Conservation (phyloP, 2,329 filamentous ascomycete species). For the Penicillium sp. region DNA sequence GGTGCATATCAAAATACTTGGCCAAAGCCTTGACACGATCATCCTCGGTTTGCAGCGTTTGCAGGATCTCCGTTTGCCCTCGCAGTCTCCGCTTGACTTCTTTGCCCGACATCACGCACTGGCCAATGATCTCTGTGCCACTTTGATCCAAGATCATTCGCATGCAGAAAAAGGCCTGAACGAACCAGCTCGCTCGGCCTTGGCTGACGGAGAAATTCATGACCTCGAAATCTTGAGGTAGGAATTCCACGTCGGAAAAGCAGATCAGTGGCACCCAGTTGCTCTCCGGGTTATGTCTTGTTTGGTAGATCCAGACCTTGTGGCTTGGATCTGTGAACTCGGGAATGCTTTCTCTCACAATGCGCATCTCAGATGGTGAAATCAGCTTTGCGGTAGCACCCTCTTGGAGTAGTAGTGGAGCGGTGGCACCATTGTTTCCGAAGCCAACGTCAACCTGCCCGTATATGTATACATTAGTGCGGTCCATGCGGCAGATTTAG, state of each 20-base stretch:
- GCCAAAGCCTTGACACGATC: slow-evolving; percentile 55
- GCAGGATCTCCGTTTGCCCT: slow-evolving; percentile 51
- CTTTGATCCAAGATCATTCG: slow-evolving; percentile 55
- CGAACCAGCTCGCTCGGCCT: slow-evolving; percentile 54
- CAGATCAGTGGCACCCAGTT: slow-evolving; percentile 63
- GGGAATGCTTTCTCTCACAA: slow-evolving; percentile 51
- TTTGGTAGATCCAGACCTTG: slow-evolving; percentile 64
- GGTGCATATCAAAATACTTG: slow-evolving; percentile 53
- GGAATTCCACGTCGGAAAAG: slow-evolving; percentile 66
- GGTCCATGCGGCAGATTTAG: not conserved
- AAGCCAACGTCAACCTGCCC: slow-evolving; percentile 61
- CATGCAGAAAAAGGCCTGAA: slow-evolving; percentile 52
- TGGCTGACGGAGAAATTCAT: slow-evolving; percentile 60
- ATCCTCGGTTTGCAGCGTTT: slow-evolving; percentile 51
- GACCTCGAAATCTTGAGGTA: slow-evolving; percentile 59
- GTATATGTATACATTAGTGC: slow-evolving; percentile 1
- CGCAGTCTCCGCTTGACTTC: slow-evolving; percentile 55
- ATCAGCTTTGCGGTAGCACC: slow-evolving; percentile 43
- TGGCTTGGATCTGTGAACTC: slow-evolving; percentile 45
- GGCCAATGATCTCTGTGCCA: slow-evolving; percentile 51
- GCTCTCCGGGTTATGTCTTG: slow-evolving; percentile 48
- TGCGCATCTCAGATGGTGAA: slow-evolving; percentile 56
- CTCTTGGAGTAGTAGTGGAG: slow-evolving; percentile 56
- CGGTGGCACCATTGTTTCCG: slow-evolving; percentile 60
- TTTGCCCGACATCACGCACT: slow-evolving; percentile 53